Base-by-base conservation (phyloP, 2,329 filamentous ascomycete species). In the Pseudogymnoascus sp. region DNA sequence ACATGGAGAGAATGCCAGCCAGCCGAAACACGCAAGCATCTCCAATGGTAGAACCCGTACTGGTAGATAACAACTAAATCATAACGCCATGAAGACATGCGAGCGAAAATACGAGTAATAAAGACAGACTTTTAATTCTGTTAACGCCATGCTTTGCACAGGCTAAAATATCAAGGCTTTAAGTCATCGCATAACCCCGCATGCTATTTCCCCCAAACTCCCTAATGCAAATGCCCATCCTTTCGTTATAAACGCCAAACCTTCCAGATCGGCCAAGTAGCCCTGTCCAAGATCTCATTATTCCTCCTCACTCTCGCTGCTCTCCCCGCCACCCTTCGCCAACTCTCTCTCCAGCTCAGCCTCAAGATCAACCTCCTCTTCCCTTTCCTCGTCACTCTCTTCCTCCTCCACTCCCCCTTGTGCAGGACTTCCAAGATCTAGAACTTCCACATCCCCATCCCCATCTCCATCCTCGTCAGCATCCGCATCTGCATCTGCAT, bases 391-490 rank as follows among this genome's bases (percentile, higher is more conserved):
- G 48, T 73, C 70, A 18, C 66, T 68, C 18, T 69, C 65, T 10
- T 63, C 65, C n/a, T 65, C 67, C 12, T 63, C 62, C 37, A 66
- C 62, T 39, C 66, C 68, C 27, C 21, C 37, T 5, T 37, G 25
- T 5, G 25, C 25, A 15, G 66, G 33, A 4, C 79, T 80, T 42
- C 81, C 77, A 0, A 82, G 82, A 12, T 78, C 76, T 29, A 81
- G 78, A 48, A 74, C 75, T 58, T 80, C 78, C 15, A 74, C 77
- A 67, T 77, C 76, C 39, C 78, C 77, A 58, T 78, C 80, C 33
- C 80, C 62, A 69, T 80, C 78, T 12, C 72, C 76, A n/a, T 75
- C 76, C n/a, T 72, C 69, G 35, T 73, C 72, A 59, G 67, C 69
- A 4, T 64, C 62, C 8, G 21, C 60, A 42, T 65, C 65, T 12